Evolutionary conservation across 2,329 filamentous ascomycete genomes (phyloP), one percentile per base, ranked within the genome.

Genomic region (Plectosphaerella cucumerina): DNA sequence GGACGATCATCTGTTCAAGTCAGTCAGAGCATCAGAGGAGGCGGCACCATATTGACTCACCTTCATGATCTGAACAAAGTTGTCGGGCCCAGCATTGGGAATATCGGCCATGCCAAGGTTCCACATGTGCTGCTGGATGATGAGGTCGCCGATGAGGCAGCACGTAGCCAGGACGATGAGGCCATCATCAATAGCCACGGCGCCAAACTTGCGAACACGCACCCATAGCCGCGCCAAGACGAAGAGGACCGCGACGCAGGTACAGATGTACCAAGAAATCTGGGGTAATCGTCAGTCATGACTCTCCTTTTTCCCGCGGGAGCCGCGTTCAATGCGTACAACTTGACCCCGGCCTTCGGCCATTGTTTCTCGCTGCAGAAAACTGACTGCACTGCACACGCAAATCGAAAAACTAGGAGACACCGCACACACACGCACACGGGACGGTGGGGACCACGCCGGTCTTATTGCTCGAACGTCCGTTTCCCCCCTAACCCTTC

Each of bases 141-240:
- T 58, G 49, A 67, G 52, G 48, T 65, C 63, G 18, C 58, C 63
- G 20, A 65, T 58, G 4, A 68, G 59, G 53, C 65, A 68, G 45
- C 56, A 51, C 48, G 61, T 44, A 15, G 65, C 59, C 39, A 66
- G 50, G 5, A 62, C 42, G 26, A 68, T 55, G 39, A 68, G 60
- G 43, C 53, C 60, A 52, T 68, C 66, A 34, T 67, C 64, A 15
- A 67, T 51, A 6, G 52, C 57, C 10, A 67, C 50, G 14, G 52
- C 55, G 20, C 60, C 60, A 44, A 68, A 56, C 47, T 61, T 62
- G 20, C 42, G 50, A 58, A 59, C 59, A 46, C 65, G 63, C 26
- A 62, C 55, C 48, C 59, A 60, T 49, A 67, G 53, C 48, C 66
- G 59, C 23, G 62, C 54, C 8, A 50, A 51, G 2, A 67, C 55